These are phyloP conservation scores for Phialemoniopsis sp. DNA, from an alignment of 2,329 filamentous ascomycete species.

Conservation along the genomic window DNA sequence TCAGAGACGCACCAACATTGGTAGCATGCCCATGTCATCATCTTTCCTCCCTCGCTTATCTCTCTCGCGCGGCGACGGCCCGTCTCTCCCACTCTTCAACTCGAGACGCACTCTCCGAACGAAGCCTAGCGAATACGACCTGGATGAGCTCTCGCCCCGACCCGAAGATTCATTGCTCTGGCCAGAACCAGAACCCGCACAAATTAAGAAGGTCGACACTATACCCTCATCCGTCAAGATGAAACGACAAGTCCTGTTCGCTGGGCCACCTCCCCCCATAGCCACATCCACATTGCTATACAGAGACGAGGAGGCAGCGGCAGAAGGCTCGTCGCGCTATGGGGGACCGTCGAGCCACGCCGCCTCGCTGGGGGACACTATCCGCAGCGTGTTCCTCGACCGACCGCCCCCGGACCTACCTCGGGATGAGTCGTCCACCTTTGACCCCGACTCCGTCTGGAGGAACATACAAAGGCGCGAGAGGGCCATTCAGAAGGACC, in stretches of 20 bases:
- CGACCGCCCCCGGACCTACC: constrained; percentile 8
- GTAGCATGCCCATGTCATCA: constrained; percentile 17
- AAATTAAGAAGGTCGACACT: not conserved
- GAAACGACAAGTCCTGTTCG: constrained; percentile 31
- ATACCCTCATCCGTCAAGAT: constrained; percentile 21
- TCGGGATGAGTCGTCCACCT: constrained; percentile 16
- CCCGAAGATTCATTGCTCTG: constrained; percentile 16
- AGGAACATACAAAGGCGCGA: constrained; percentile 40
- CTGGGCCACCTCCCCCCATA: constrained; percentile 48
- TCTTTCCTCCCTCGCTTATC: constrained; percentile 23
- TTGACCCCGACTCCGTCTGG: constrained; percentile 40
- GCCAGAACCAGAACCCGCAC: constrained; percentile 6
- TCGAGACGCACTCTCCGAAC: constrained; percentile 17
- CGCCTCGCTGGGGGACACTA: constrained; percentile 13
- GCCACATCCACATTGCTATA: constrained; percentile 34
- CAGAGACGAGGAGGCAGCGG: constrained; percentile 21
- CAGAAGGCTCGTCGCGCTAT: constrained; percentile 1
- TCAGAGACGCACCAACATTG: not conserved
- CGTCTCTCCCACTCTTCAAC: constrained; percentile 20
- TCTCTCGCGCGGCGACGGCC: constrained; percentile 13
- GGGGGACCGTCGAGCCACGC: constrained; percentile 13
- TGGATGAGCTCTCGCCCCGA: constrained; percentile 23
- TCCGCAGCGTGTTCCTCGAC: constrained; percentile 34
- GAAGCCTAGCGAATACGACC: constrained; percentile 25
- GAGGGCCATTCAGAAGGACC: constrained; percentile 37